A percentile compares a stretch with the other conserved stretches of the same genome.
These are phyloP conservation scores for Auriscalpium microsporum DNA, from an alignment of 768 basidiomycete species.

Conservation along the genomic window DNA sequence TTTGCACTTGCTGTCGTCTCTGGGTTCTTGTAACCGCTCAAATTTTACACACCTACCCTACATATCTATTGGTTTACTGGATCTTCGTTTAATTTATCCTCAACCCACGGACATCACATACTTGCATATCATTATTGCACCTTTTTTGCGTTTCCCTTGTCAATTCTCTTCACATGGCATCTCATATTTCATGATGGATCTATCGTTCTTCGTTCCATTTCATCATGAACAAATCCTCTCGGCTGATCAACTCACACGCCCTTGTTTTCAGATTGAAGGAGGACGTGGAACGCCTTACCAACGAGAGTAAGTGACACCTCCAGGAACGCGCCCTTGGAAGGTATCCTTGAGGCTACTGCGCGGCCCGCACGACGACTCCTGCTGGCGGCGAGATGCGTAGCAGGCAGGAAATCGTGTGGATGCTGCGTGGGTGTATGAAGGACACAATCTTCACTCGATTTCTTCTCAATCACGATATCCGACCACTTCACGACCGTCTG, in stretches of 20 bases:
- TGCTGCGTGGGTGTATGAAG: too few species aligned
- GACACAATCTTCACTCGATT: neutral
- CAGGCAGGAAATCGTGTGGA: too few species aligned
- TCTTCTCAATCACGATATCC: neutral
- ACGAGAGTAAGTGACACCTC: conserved; percentile 30
- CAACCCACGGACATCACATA: neutral
- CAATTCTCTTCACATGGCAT: neutral
- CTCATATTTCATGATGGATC: neutral
- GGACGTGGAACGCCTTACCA: conserved; percentile 45
- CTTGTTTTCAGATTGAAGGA: conserved; percentile 48
- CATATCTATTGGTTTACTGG: conserved; percentile 15
- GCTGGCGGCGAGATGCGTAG: too few species aligned
- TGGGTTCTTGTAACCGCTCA: conserved; percentile 29
- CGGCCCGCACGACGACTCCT: neutral
- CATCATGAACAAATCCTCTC: conserved; percentile 8
- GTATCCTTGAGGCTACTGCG: too few species aligned
- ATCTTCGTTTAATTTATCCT: conserved; percentile 7
- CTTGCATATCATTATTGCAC: neutral
- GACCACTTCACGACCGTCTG: neutral
- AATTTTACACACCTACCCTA: conserved; percentile 2
- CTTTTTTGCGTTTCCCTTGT: neutral
- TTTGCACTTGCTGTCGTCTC: conserved; percentile 13
- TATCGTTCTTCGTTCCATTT: conserved; percentile 27
- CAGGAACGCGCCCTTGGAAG: too few species aligned
- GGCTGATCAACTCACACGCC: conserved; percentile 15